Percentiles rank a stretch among this genome's conserved stretches.
Evolutionary conservation across 257 asterid species (phyloP).

Genomic region (Solanum chaucha): DNA sequence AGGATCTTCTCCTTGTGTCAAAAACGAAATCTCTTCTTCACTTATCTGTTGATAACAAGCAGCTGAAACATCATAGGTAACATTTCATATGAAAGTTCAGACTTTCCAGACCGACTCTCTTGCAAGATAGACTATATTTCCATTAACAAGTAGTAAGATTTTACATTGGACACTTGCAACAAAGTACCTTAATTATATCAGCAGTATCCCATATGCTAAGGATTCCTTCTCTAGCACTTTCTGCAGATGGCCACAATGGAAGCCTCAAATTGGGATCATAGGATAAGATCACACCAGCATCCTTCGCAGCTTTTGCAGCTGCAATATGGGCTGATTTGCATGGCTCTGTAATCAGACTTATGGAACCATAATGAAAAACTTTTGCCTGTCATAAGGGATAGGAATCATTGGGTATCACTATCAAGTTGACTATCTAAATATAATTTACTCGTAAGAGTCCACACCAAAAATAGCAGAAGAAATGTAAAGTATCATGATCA

Average conservation of each 20-base stretch:
- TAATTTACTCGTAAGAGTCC: background rate
- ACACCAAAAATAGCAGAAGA: background rate
- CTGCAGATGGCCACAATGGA: constrained; percentile 94
- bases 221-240: constrained; percentile 95
- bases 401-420: background rate
- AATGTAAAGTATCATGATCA: background rate
- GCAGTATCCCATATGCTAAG: constrained; percentile 93
- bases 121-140: background rate
- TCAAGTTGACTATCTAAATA: background rate
- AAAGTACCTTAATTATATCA: constrained; percentile 79
- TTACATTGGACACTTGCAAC: background rate
- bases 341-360: constrained; percentile 95
- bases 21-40: constrained; percentile 83
- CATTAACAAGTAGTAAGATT: background rate
- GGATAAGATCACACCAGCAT: constrained; percentile 82
- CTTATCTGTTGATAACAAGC: constrained; percentile 48
- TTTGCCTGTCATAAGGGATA: constrained; percentile 51
- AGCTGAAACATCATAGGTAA: constrained; percentile 6
- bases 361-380: constrained; percentile 77
- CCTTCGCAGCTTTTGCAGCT: constrained; percentile 84
- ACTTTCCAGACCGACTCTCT: background rate
- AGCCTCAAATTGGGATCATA: constrained; percentile 98
- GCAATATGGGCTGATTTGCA: constrained; percentile 92
- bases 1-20: constrained; percentile 88
- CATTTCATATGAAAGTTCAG: background rate